Conservation (phyloP, 1,284 basidiomycete genomes). For the Malassezia globosa region DNA sequence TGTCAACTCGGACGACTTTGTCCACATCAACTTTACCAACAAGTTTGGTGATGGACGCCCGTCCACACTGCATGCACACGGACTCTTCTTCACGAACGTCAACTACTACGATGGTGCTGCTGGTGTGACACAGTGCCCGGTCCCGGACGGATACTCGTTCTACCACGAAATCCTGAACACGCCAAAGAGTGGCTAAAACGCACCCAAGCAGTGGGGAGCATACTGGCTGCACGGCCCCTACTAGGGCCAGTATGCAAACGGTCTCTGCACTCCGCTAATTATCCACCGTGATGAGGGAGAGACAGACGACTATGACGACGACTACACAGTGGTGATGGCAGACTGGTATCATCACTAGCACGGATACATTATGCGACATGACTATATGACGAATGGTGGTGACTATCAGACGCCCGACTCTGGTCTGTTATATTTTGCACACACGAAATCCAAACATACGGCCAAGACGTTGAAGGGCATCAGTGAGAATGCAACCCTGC, state of each 20-base stretch:
- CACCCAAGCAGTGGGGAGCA: slow-evolving; percentile 55
- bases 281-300: slow-evolving; percentile 50
- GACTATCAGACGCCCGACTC: slow-evolving; percentile 53
- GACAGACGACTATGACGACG: slow-evolving; percentile 68
- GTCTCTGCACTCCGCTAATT: slow-evolving; percentile 65
- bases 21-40: slow-evolving; percentile 20
- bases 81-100: slow-evolving; percentile 75
- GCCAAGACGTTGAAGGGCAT: slow-evolving; percentile 34
- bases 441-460: slow-evolving; percentile 53
- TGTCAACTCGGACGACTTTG: slow-evolving; percentile 21
- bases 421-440: slow-evolving; percentile 68
- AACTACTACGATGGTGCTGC: slow-evolving; percentile 67
- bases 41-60: slow-evolving; percentile 16
- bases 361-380: slow-evolving; percentile 27
- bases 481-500: slow-evolving; percentile 73
- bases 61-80: slow-evolving; percentile 51
- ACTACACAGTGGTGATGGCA: slow-evolving; percentile 70
- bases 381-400: slow-evolving; percentile 57
- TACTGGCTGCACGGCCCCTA: slow-evolving; percentile 57
- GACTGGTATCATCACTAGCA: slow-evolving; percentile 56
- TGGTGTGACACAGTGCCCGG: slow-evolving; percentile 73
- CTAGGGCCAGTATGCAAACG: slow-evolving; percentile 51
- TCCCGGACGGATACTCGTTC: slow-evolving; percentile 64
- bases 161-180: slow-evolving; percentile 64
- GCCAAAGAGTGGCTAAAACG: slow-evolving; percentile 54